Evolutionary conservation across 192 early-diverging fungal genomes (phyloP), one percentile per base, ranked within the genome.

Genomic region (Linnemannia exigua): DNA sequence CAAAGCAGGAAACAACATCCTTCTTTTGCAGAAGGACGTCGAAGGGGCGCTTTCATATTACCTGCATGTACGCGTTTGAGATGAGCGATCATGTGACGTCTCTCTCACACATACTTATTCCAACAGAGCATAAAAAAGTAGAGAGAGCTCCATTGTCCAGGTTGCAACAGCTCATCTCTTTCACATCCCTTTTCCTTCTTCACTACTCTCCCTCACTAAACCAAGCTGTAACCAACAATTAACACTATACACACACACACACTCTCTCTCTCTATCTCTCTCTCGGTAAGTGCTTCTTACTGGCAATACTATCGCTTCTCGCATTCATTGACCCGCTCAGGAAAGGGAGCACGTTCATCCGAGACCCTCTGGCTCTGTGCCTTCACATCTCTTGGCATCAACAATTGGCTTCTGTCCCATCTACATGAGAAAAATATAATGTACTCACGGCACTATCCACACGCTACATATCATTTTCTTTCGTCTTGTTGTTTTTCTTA

Each of bases 301-400:
- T 15, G 28, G 15, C 58, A 16, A 31, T 12, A 63, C 28, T 28
- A 12, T 25, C 54, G 0, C 54, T 12, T 22, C 28, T 31, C 28
- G 28, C 22, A 12, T 8, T 22, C 14, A 31, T 2, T 31, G 28
- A n/a, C 28, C 15, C 31, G 58, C 28, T 25, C 58, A 63, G 28
- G 58, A 15, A 31, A 63, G 54, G 5, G 11, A 61, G 11, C 54
- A 28, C 8, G 54, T 61, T 12, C 12, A 2, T 14, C 25, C 28
- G 52, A 28, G 54, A 9, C 22, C 58, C 28, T 1, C 20, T 16
- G 50, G 52, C 22, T 20, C 8, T 54, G 52, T 25, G 52, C 8
- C n/a, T 63, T 63, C 28, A n/a, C 58, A 63, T 63, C 58, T 63
- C 58, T 63, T 63, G 58, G 58, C 58, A 61, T 54, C 58, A 28